Percentiles rank a stretch among this genome's conserved stretches.
Conservation (phyloP, 768 basidiomycete genomes). For the Asterophora lycoperdoides region DNA sequence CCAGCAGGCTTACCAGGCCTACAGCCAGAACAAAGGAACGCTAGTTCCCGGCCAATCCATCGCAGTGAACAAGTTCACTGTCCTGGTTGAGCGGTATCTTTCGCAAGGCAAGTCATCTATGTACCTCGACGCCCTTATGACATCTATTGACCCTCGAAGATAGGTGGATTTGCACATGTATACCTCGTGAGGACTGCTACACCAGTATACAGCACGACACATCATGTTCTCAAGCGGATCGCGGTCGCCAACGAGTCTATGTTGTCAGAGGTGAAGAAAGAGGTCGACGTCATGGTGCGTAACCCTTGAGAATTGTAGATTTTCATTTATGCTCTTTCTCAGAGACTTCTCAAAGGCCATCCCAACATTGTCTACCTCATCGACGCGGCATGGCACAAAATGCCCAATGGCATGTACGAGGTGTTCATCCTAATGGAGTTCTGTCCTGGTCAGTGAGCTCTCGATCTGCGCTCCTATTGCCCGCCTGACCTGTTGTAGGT, state of each 20-base stretch:
- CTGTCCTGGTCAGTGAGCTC: constrained; percentile 64
- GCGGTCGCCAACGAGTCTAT: constrained; percentile 87
- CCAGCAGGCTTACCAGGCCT: constrained; percentile 46
- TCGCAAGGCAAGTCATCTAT: constrained; percentile 69
- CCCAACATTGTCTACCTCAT: constrained; percentile 95
- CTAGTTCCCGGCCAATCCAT: constrained; percentile 82
- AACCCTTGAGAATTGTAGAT: constrained; percentile 3
- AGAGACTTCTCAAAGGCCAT: constrained; percentile 90
- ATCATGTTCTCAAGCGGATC: constrained; percentile 96
- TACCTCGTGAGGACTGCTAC: constrained; percentile 87
- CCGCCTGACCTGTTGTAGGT: constrained; percentile 42
- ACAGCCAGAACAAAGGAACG: constrained; percentile 61
- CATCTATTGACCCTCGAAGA: constrained; percentile 12
- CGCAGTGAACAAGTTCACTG: constrained; percentile 82
- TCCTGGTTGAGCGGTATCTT: constrained; percentile 92
- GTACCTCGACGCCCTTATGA: constrained; percentile 7
- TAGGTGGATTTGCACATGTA: constrained; percentile 97
- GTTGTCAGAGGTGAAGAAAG: constrained; percentile 91
- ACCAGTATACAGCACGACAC: constrained; percentile 87
- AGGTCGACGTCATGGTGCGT: constrained; percentile 97
- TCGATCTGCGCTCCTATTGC: not conserved
- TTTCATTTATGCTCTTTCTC: constrained; percentile 28
- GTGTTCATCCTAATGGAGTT: constrained; percentile 99
- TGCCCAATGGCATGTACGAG: constrained; percentile 82
- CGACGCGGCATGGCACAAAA: constrained; percentile 87